Evolutionary conservation across 805 yeast species (phyloP).

Genomic region (Metschnikowia aberdeeniae): DNA sequence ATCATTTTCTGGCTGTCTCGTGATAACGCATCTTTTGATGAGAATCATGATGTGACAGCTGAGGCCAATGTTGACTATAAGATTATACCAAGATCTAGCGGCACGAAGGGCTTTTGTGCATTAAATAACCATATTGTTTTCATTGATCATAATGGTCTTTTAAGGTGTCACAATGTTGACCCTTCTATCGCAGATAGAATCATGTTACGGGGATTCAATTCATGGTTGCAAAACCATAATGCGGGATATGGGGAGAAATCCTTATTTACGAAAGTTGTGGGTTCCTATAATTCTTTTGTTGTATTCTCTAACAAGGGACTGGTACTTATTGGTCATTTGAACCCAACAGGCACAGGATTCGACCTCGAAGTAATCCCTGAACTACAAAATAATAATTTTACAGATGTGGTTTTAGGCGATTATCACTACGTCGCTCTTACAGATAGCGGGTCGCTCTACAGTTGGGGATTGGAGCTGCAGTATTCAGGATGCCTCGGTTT

Average conservation of each 20-base stretch:
- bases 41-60: conserved; percentile 16
- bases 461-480: conserved; percentile 68
- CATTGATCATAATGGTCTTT: conserved; percentile 42
- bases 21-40: conserved; percentile 15
- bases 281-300: conserved; percentile 52
- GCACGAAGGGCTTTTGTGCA: conserved; percentile 50
- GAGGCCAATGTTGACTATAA: conserved; percentile 33
- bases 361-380: conserved; percentile 35
- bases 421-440: conserved; percentile 66
- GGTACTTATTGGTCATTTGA: conserved; percentile 19
- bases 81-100: conserved; percentile 38
- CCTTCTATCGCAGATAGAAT: too few species aligned
- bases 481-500: conserved; percentile 70
- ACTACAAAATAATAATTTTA: conserved; percentile 45
- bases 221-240: conserved; percentile 24
- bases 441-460: conserved; percentile 48
- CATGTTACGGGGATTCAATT: conserved; percentile 28
- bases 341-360: conserved; percentile 1
- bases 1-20: conserved; percentile 54
- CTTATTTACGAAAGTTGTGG: conserved; percentile 48
- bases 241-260: conserved; percentile 18
- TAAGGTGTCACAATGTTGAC: conserved; percentile 24
- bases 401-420: conserved; percentile 65
- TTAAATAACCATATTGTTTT: conserved; percentile 52
- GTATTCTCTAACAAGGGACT: conserved; percentile 51